Base-by-base conservation (phyloP, 768 basidiomycete genomes). In the Naganishia randhawae region DNA sequence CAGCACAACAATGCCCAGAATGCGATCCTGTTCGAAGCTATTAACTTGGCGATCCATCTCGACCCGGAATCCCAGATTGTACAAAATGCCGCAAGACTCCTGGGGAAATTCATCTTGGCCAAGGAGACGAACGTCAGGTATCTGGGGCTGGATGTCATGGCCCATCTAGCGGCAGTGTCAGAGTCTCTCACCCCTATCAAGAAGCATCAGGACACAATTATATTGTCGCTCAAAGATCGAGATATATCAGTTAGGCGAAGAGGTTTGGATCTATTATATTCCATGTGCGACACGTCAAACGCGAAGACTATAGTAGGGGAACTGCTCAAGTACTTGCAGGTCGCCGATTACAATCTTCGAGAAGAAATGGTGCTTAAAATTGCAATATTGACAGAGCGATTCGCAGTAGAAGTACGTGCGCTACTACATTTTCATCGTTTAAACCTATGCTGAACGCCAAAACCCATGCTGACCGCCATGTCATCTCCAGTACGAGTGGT, bases 321-420 rank as follows among this genome's bases (percentile, higher is more conserved):
- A 80, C 84, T 99, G 19, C 83, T 99, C 65, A 87, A 90, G 66
- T 99, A 97, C 80, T 86, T 99, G 67, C 87, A 87, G 77, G 87
- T 96, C n/a, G 96, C 96, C 8, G 96, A 99, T 80, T 98, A 97
- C 73, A 92, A 88, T 17, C 83, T 99, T 35, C 85, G 96, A 50
- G 96, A 99, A 81, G 94, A 99, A 80, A 93, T 98, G 94, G 96
- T 98, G 1, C 84, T 98, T 65, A 98, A 98, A 81, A 95, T 99
- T 66, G 96, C 96, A 48, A 94, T 98, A 71, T 83, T 97, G 69
- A 98, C 96, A n/a, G 96, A 99, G 79, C 92, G 96, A 82, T 97
- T 97, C 75, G 96, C 96, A 27, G 89, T 86, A 66, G 96, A 82
- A 73, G 75, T 78, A 53, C 62, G 75, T 35, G 33, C 19, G 11